Base-by-base conservation (phyloP, 1,284 basidiomycete species). In the Mycena citricolor region DNA sequence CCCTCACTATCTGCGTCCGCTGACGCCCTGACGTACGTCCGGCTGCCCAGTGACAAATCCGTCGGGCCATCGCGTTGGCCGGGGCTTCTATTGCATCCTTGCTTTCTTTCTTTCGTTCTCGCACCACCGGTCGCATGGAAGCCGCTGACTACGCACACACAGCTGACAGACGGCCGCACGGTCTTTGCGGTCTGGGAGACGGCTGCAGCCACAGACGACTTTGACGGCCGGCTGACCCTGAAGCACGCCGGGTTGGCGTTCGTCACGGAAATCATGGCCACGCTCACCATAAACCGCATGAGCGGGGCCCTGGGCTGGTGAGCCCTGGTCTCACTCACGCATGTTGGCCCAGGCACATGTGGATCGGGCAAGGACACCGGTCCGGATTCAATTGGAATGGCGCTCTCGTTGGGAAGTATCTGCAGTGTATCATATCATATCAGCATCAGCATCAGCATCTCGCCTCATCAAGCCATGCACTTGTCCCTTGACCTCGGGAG, bases 201-300 rank as follows among this genome's bases (percentile, higher is more conserved):
- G 31, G 74, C 70, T 50, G 62, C 75, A 11, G 74, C 78, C 14
- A 68, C 74, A 25, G 74, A 77, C 44, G 68, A 77, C n/a, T 77
- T 73, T 57, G 68, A 73, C 49, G 84, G 82, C 3, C 71, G 71
- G 29, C 65, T 87, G 39, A 79, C 73, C 14, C 67, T 87, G 56
- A 74, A 68, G 48, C 68, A 72, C 7, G 61, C 73, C 23, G 81
- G 73, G 30, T 68, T 87, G 36, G 60, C 71, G 21, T 60, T 83
- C 43, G 70, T 84, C 46, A 87, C 84, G n/a, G 84, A 87, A 61
- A 76, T 87, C 51, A 59, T 86, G 52, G 83, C 84, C 10, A 82
- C 81, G 5, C 71, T 87, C 47, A 71, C 74, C 32, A 68, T 87
- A 39, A 84, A 84, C 57, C 76, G 81, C 31, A 83, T 87, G 70